Percentiles rank a stretch among this genome's conserved stretches.
Evolutionary conservation across 345 rosid genomes (phyloP).

Genomic region (Punica granatum): DNA sequence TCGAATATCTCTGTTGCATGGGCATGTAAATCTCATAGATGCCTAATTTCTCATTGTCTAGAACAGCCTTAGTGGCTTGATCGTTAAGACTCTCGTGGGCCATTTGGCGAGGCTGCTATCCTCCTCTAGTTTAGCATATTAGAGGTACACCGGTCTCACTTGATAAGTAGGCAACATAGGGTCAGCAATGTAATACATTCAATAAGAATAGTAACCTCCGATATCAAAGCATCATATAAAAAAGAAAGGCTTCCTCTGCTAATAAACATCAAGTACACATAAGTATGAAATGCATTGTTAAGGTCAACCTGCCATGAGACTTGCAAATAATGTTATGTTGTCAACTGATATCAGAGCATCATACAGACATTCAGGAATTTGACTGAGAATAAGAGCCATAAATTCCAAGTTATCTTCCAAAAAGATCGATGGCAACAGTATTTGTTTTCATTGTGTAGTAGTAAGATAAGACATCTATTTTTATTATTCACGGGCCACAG

Average conservation of each 20-base stretch:
- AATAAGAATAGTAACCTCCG: neutral
- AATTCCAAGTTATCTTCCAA: neutral
- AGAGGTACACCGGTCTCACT: conserved; percentile 82
- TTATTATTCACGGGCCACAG: neutral
- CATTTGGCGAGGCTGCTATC: conserved; percentile 92
- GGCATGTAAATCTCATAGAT: conserved; percentile 90
- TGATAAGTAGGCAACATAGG: conserved; percentile 49
- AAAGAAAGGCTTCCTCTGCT: too few relatives aligned
- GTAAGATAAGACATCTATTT: neutral
- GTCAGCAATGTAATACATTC: conserved; percentile 8
- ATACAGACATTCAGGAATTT: neutral
- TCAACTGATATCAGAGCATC: neutral
- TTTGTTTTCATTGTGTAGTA: neutral
- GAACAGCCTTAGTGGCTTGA: conserved; percentile 89
- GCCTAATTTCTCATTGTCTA: conserved; percentile 66
- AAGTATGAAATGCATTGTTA: neutral
- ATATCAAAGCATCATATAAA: too few relatives aligned
- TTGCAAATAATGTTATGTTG: neutral
- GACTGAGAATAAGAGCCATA: neutral
- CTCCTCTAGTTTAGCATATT: conserved; percentile 94
- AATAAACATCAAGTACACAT: too few relatives aligned
- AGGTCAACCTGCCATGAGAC: neutral
- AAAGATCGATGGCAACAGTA: neutral
- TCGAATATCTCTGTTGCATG: conserved; percentile 94
- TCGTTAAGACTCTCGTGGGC: conserved; percentile 94